Base-by-base conservation (phyloP, 164 flowering plant species). In the Vitis cinerea region DNA sequence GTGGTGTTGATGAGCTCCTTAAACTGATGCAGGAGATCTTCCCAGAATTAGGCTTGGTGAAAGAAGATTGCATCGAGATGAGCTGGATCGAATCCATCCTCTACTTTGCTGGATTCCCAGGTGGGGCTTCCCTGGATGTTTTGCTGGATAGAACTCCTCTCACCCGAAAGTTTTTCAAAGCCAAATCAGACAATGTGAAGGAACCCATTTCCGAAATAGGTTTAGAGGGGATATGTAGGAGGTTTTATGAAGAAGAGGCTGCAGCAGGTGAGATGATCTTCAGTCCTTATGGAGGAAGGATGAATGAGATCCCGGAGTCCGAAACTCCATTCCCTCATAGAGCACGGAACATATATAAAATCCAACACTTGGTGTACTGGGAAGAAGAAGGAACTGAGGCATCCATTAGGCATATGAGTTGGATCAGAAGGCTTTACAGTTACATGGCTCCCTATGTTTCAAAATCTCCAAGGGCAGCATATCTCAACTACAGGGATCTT, bases 61-160 rank as follows among this genome's bases (percentile, higher is more conserved):
- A 12, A 15, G 57, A 69, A n/a, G 78, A 77, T 29, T 79, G 82
- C 31, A 71, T 23, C 0, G 82, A 79, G 65, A 77, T 77, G 77
- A 79, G 76, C 23, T 82, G 81, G 79, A 68, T 82, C 1, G 59
- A 77, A 29, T 77, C 85, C 1, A 57, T 64, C 0, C 55, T 82
- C 0, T 77, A 64, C 14, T 66, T 58, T 16, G 70, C 55, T 1
- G 72, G 69, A 2, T 67, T 19, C 44, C 79, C 75, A 4, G 56
- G 9, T 0, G 70, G 59, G 7, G n/a, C 48, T 1, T 27, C 71
- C 2, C 27, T 55, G 8, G 75, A 80, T 7, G 73, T 68, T 49
- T 29, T 84, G 30, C 77, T 80, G 0, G 61, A 72, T 53, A 68
- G 79, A 58, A 70, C 29, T 19, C 74, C 48, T 3, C 4, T 2